Evolutionary conservation across 2,329 filamentous ascomycete species (phyloP).

Genomic region (Ophiosphaerella korrae): DNA sequence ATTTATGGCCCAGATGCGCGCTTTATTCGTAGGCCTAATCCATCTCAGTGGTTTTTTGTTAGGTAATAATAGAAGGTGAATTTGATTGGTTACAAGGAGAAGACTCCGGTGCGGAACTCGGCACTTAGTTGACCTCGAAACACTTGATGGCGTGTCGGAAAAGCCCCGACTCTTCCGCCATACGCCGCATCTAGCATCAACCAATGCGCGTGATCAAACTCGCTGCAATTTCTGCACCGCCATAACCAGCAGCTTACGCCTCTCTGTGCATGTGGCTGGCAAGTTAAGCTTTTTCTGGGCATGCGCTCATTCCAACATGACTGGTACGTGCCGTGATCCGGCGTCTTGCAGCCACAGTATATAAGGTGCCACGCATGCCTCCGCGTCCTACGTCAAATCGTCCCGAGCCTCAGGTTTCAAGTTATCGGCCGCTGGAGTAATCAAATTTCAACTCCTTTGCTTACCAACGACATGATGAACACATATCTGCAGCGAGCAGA

Average conservation of each 20-base stretch:
- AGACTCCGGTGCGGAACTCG: constrained; percentile 17
- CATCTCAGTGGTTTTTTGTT: too few relatives aligned
- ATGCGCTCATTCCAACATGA: constrained; percentile 12
- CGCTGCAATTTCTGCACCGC: constrained; percentile 1
- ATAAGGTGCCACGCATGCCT: background rate
- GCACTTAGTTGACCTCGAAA: constrained; percentile 11
- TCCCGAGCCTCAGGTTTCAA: background rate
- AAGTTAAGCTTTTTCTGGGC: constrained; percentile 13
- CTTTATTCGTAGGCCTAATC: too few relatives aligned
- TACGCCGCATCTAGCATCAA: constrained; percentile 10
- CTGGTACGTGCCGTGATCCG: constrained; percentile 17
- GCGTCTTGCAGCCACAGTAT: constrained; percentile 7
- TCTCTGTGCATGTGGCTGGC: constrained; percentile 13
- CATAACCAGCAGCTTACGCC: constrained; percentile 11
- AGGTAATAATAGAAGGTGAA: background rate
- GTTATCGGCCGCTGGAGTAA: background rate
- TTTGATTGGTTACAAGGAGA: background rate
- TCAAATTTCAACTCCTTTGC: background rate
- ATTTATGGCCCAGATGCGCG: too few relatives aligned
- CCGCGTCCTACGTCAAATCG: background rate
- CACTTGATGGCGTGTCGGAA: background rate
- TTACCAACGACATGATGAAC: constrained; percentile 13
- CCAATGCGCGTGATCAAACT: background rate
- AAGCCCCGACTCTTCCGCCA: constrained; percentile 17
- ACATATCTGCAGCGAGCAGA: constrained; percentile 21